Percentiles rank a stretch among this genome's conserved stretches.
These are phyloP conservation scores for Amphicarpaea edgeworthii DNA, from an alignment of 306 rosid genomes.

Conservation along the genomic window DNA sequence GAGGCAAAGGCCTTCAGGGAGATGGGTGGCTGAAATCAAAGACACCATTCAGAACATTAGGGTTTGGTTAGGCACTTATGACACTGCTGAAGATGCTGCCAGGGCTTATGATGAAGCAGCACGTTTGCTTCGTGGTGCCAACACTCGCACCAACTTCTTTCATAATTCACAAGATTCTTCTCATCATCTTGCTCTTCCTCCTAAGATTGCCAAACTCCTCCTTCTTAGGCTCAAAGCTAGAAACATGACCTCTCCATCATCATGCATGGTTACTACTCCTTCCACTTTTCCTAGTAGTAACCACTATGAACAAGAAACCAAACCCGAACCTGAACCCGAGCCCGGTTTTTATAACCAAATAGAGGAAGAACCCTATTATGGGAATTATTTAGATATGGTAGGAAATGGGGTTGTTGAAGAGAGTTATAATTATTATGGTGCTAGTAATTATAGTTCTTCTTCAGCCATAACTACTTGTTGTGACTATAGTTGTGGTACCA, in stretches of 20 bases:
- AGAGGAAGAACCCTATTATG: conserved; percentile 38
- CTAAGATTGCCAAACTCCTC: conserved; percentile 55
- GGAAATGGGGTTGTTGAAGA: conserved; percentile 32
- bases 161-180: conserved; percentile 29
- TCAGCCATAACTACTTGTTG: conserved; percentile 12
- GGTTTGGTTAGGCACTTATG: conserved; percentile 61
- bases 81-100: conserved; percentile 65
- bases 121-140: conserved; percentile 55
- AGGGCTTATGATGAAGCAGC: conserved; percentile 63
- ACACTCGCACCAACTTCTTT: conserved; percentile 57
- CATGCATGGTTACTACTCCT: conserved; percentile 8
- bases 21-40: conserved; percentile 63
- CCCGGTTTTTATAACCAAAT: conserved; percentile 19
- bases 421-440: conserved; percentile 21
- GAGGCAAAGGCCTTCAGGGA: conserved; percentile 54
- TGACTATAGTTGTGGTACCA: conserved; percentile 30
- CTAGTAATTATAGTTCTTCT: conserved; percentile 40
- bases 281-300: conserved; percentile 28
- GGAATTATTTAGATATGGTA: conserved; percentile 16
- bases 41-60: conserved; percentile 55
- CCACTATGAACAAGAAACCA: conserved; percentile 32
- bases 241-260: conserved; percentile 40
- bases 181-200: conserved; percentile 53
- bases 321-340: neutral
- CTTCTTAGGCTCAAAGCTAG: conserved; percentile 60